Conservation (phyloP, 2,329 filamentous ascomycete genomes). For the Trichoderma hamatum region DNA sequence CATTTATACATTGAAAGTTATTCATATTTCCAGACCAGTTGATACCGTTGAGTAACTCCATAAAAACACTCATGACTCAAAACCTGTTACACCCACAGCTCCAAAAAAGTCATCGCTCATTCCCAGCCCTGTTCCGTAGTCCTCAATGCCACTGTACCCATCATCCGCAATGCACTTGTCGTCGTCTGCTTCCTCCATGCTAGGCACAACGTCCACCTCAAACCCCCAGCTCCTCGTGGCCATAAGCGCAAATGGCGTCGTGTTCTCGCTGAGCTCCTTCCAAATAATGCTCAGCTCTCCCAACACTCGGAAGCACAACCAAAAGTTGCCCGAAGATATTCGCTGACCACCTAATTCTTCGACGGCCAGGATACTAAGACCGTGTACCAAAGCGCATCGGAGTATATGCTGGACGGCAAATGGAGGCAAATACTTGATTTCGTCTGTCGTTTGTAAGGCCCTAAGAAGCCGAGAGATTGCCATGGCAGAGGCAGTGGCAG, state of each 20-base stretch:
- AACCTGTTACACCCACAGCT: neutral
- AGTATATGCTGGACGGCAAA: slow-evolving; percentile 17
- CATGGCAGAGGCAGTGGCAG: neutral
- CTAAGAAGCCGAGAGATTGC: slow-evolving; percentile 13
- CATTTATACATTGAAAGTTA: neutral
- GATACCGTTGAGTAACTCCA: neutral
- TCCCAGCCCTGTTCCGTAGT: neutral
- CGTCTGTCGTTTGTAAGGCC: slow-evolving; percentile 1
- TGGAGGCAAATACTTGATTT: neutral
- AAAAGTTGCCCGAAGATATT: slow-evolving; percentile 15
- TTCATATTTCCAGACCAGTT: neutral
- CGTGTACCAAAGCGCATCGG: slow-evolving; percentile 8
- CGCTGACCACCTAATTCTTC: slow-evolving; percentile 14
- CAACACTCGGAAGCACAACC: slow-evolving; percentile 13
- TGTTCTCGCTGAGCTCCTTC: slow-evolving; percentile 14
- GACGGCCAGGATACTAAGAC: neutral
- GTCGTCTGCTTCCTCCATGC: neutral
- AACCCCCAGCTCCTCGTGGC: slow-evolving; percentile 22
- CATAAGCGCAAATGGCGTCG: slow-evolving; percentile 13
- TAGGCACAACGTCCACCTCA: neutral
- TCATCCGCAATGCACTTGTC: neutral
- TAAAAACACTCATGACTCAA: neutral
- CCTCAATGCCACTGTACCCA: neutral
- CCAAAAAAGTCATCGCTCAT: neutral
- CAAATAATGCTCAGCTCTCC: slow-evolving; percentile 16